Evolutionary conservation across 2,329 filamentous ascomycete species (phyloP), one percentile per base, ranked within the genome.

Genomic region (Pseudogymnoascus destructans): DNA sequence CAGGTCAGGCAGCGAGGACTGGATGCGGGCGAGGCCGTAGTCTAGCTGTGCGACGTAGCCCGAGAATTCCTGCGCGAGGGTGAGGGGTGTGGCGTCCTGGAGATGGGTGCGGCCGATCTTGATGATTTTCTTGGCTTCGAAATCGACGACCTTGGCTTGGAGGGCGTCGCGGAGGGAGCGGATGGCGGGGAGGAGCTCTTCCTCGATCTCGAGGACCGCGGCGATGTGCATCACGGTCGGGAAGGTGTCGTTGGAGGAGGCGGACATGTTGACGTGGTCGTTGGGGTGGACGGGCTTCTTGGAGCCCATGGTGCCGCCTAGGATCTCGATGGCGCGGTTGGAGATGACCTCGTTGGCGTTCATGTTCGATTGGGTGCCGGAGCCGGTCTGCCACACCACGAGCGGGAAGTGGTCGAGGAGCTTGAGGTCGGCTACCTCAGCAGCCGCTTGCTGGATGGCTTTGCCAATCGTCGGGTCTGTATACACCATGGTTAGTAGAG

Each of bases 281-380:
- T 97, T 98, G 69, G 93, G 93, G 77, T 98, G 93, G 64, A 98
- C 93, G 25, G 93, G 93, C 79, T 95, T 95, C 85, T 97, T 97
- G 81, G 79, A 85, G 67, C 93, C 93, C 88, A 90, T 95, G 64
- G 80, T 80, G 68, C 93, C 93, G 66, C 93, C 93, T 58, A 97
- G 81, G 63, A 97, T 95, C 79, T 97, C 92, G 73, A 97, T 97
- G 64, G 93, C 93, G 65, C 93, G 89, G 82, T 97, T 98, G 64
- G 92, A 96, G 74, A 98, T 97, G 74, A 98, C 93, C 74, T 98
- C 93, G 78, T 98, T 98, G 72, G 92, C 91, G 77, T 98, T 98
- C 93, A 97, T 97, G 83, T 95, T 58, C 73, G 91, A 96, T 79
- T 97, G 93, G 27, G 93, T 97, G 71, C 93, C 93, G 56, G 93